Evolutionary conservation across 192 early-diverging fungal genomes (phyloP).

Genomic region (Podila horticola): DNA sequence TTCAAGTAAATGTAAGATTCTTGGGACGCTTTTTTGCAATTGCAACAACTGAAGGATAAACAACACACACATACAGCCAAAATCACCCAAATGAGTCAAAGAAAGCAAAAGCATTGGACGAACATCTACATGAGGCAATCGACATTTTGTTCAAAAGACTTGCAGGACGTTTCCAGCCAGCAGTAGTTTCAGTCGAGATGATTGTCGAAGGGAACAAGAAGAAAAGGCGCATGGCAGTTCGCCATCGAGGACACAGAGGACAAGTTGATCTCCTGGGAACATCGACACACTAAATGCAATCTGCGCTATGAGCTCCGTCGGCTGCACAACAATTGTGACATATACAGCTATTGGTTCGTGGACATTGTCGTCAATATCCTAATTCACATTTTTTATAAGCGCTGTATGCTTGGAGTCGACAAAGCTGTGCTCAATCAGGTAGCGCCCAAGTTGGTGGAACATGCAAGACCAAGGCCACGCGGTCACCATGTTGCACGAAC

Average conservation of each 20-base stretch:
- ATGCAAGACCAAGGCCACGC: neutral
- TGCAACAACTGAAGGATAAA: too few relatives aligned
- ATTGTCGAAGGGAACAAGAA: neutral
- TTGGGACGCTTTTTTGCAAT: too few relatives aligned
- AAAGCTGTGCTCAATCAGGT: neutral
- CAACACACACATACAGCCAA: too few relatives aligned
- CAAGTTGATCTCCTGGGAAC: neutral
- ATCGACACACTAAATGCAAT: neutral
- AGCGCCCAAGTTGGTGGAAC: neutral
- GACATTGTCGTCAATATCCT: neutral
- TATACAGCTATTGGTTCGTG: neutral
- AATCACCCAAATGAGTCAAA: neutral
- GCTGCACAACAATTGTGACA: conserved; percentile 6
- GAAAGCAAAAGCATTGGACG: neutral
- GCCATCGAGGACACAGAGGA: neutral
- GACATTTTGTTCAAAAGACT: conserved; percentile 7
- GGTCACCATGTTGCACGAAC: neutral
- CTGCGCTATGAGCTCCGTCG: neutral
- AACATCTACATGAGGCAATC: conserved; percentile 3
- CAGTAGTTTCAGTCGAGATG: neutral
- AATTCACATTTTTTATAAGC: too few relatives aligned
- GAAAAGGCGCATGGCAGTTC: neutral
- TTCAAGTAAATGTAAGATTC: too few relatives aligned
- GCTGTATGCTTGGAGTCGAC: neutral
- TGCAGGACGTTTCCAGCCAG: conserved; percentile 13